These are phyloP conservation scores for Lentinula sp. DNA, from an alignment of 768 basidiomycete genomes.

Conservation along the genomic window DNA sequence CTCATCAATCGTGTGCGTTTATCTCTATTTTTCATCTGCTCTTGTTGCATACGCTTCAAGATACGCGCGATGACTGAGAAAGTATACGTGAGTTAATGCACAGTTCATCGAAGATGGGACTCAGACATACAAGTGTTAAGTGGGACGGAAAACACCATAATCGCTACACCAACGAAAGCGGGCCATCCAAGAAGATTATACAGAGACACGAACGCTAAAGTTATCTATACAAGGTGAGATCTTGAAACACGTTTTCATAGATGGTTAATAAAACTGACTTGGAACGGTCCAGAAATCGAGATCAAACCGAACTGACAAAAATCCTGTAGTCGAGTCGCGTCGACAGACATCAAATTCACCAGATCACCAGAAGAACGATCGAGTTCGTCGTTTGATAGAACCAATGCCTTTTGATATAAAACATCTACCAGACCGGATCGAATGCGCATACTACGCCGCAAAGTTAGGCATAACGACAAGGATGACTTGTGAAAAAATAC, in stretches of 20 bases:
- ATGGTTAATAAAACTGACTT: conserved; percentile 3
- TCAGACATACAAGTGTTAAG: conserved; percentile 50
- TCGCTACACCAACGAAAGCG: conserved; percentile 81
- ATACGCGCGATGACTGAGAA: conserved; percentile 53
- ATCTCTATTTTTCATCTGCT: conserved; percentile 94
- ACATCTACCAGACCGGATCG: conserved; percentile 81
- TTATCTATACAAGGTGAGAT: conserved; percentile 43
- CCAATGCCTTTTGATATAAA: conserved; percentile 83
- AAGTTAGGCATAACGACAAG: background rate
- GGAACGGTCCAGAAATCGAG: conserved; percentile 67
- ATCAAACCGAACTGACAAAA: conserved; percentile 82
- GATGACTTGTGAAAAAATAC: too few relatives aligned
- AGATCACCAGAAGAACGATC: conserved; percentile 84
- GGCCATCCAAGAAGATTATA: conserved; percentile 91
- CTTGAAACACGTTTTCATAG: background rate
- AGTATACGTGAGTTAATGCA: background rate
- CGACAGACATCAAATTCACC: conserved; percentile 91
- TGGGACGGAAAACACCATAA: conserved; percentile 83
- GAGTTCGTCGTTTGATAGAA: conserved; percentile 82
- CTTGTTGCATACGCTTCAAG: conserved; percentile 71
- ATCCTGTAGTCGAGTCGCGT: conserved; percentile 74
- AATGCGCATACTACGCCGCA: conserved; percentile 68
- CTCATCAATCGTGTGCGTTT: conserved; percentile 83
- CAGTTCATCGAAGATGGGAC: background rate
- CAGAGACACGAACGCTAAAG: conserved; percentile 77